Evolutionary conservation across 2,329 filamentous ascomycete species (phyloP).

Genomic region (Pseudogymnoascus sp.): DNA sequence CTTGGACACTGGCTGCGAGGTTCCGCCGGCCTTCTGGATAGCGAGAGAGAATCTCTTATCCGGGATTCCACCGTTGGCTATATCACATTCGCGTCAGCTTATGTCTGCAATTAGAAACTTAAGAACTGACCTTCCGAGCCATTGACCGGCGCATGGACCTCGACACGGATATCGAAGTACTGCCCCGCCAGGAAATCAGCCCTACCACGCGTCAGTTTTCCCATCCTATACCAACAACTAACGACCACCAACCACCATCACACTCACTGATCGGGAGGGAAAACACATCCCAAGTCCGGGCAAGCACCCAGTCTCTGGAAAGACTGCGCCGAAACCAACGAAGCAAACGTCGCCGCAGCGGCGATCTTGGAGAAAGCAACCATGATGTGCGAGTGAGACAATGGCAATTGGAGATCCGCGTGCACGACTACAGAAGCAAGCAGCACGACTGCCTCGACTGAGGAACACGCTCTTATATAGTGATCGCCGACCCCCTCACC

Average conservation of each 20-base stretch:
- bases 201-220: conserved; percentile 25
- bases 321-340: conserved; percentile 43
- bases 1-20: conserved; percentile 46
- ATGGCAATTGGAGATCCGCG: background rate
- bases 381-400: conserved; percentile 18
- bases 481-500: background rate
- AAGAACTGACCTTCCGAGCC: conserved; percentile 49
- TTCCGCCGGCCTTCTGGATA: conserved; percentile 54
- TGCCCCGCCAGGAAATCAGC: conserved; percentile 78
- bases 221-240: background rate
- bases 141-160: conserved; percentile 74
- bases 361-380: conserved; percentile 21
- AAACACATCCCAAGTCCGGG: conserved; percentile 48
- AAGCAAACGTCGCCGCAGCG: conserved; percentile 30
- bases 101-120: background rate
- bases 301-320: conserved; percentile 52
- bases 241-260: background rate
- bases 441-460: background rate
- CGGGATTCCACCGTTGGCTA: conserved; percentile 53
- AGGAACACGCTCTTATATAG: background rate
- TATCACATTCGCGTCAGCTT: conserved; percentile 21
- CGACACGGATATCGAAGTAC: conserved; percentile 74
- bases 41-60: conserved; percentile 70
- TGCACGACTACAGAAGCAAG: background rate
- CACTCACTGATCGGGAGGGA: conserved; percentile 46